Percentiles rank a stretch among this genome's conserved stretches.
Evolutionary conservation across 768 basidiomycete genomes (phyloP).

Genomic region (Mycena belliarum): DNA sequence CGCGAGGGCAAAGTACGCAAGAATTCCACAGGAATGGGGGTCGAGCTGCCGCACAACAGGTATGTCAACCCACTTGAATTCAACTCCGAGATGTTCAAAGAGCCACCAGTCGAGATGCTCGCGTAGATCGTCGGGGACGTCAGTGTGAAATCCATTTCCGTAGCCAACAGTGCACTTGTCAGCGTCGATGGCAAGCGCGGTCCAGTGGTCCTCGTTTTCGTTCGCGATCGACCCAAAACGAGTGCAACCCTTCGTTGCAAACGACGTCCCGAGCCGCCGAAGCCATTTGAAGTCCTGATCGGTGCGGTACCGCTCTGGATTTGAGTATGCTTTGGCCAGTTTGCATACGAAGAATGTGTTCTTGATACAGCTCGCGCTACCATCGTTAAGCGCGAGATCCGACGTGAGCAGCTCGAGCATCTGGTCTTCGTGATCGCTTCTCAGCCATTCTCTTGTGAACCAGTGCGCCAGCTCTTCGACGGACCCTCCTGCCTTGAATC

Average conservation of each 20-base stretch:
- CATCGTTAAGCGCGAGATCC: background rate
- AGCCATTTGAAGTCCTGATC: background rate
- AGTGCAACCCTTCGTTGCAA: background rate
- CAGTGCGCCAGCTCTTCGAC: background rate
- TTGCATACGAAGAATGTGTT: background rate
- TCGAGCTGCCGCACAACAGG: constrained; percentile 1
- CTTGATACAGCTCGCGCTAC: background rate
- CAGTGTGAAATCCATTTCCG: background rate
- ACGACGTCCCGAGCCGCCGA: background rate
- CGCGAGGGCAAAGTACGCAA: background rate
- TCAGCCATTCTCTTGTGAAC: constrained; percentile 12
- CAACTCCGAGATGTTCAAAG: background rate
- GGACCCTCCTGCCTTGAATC: background rate
- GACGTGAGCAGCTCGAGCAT: background rate
- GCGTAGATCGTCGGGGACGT: background rate
- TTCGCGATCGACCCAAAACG: background rate
- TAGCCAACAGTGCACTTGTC: background rate
- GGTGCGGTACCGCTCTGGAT: background rate
- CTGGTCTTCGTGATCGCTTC: constrained; percentile 5
- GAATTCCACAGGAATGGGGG: constrained; percentile 6
- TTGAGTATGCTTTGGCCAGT: background rate
- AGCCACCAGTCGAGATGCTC: background rate
- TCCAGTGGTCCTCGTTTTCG: background rate
- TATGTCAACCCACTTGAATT: constrained; percentile 8
- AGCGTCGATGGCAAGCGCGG: background rate